phyloP scores from a whole-genome alignment of 2,329 filamentous ascomycete species.

The Nakataea oryzae region DNA sequence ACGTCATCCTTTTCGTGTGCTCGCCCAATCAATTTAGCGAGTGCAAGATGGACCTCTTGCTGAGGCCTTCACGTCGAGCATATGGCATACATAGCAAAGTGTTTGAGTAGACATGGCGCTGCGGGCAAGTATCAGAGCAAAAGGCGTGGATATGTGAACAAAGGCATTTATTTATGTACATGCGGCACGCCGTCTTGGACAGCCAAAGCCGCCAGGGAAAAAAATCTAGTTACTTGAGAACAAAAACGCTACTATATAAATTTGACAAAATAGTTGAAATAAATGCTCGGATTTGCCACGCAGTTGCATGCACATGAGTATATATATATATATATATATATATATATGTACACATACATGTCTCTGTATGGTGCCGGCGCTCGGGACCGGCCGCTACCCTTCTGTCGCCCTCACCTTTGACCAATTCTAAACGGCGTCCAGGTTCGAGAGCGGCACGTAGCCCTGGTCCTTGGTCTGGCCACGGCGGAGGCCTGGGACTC shows the following conservation, averaged over 20 bases:
- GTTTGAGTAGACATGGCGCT: too few species aligned
- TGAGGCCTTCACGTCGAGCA: too few species aligned
- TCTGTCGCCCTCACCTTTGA: too few species aligned
- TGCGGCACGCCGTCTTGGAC: too few species aligned
- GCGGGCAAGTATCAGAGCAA: neutral
- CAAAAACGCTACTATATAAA: neutral
- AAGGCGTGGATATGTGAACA: neutral
- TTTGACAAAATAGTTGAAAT: neutral
- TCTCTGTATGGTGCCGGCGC: neutral
- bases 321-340: neutral
- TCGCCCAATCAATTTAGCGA: too few species aligned
- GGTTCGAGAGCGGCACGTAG: constrained; percentile 47
- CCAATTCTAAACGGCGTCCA: constrained; percentile 25
- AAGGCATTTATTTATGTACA: too few species aligned
- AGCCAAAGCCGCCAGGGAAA: neutral
- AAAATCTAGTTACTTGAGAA: too few species aligned
- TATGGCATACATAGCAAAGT: too few species aligned
- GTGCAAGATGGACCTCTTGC: too few species aligned
- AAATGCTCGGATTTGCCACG: neutral
- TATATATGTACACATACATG: neutral
- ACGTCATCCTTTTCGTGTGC: neutral
- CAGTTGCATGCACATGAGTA: neutral
- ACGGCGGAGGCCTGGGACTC: constrained; percentile 21
- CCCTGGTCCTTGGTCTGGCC: constrained; percentile 35
- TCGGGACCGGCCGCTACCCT: too few species aligned